phyloP scores from a whole-genome alignment of 2,329 filamentous ascomycete genomes.

The Corniculantispora saksenae region DNA sequence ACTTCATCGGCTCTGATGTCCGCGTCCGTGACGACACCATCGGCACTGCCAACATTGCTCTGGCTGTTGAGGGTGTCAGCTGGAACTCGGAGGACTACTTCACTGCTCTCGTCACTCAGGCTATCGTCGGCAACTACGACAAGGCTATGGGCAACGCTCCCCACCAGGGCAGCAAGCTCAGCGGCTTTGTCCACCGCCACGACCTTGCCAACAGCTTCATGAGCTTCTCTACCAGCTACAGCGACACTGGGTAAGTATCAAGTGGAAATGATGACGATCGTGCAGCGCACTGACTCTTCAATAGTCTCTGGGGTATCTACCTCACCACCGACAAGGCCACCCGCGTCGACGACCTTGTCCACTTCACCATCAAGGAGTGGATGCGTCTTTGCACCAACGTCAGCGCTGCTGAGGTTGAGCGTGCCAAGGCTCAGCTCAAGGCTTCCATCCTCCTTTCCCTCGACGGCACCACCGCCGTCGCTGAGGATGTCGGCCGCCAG shows the following conservation, averaged over 20 bases:
- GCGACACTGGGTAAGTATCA: conserved; percentile 83
- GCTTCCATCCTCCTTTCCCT: conserved; percentile 95
- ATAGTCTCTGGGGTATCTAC: conserved; percentile 99
- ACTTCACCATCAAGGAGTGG: conserved; percentile 99
- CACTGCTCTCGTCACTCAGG: conserved; percentile 94
- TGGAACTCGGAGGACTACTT: conserved; percentile 99
- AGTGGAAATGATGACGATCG: neutral
- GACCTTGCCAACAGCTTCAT: conserved; percentile 99
- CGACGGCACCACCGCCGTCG: conserved; percentile 94
- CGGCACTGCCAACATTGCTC: conserved; percentile 94
- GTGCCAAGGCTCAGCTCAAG: conserved; percentile 98
- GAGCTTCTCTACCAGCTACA: conserved; percentile 99
- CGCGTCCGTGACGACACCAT: conserved; percentile 95
- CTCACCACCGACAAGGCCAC: conserved; percentile 88
- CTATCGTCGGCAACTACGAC: conserved; percentile 99
- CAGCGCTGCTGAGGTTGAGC: conserved; percentile 87
- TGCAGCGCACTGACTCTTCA: conserved; percentile 25
- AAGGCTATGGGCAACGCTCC: conserved; percentile 97
- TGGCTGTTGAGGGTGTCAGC: conserved; percentile 98
- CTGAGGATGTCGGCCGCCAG: conserved; percentile 98
- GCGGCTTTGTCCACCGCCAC: conserved; percentile 89
- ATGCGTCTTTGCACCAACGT: conserved; percentile 90
- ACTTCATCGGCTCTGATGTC: conserved; percentile 96
- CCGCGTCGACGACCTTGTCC: conserved; percentile 88
- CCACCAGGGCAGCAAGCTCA: conserved; percentile 98